phyloP scores from a whole-genome alignment of 371 early-diverging fungal species.

The Circinella minor region DNA sequence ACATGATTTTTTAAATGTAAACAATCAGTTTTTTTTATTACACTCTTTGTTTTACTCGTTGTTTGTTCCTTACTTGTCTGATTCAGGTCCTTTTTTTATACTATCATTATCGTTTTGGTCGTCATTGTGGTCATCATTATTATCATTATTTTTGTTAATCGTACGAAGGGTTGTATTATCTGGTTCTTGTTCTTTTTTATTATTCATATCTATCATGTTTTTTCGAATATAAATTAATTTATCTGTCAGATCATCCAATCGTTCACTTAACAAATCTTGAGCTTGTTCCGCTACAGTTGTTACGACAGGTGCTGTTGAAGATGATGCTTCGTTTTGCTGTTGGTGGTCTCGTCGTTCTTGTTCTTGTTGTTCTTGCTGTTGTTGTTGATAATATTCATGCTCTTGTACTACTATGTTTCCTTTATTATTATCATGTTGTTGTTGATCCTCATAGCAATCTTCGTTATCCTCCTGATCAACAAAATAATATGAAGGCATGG shows the following conservation, averaged over 20 bases:
- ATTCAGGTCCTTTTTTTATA: background rate
- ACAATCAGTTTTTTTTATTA: background rate
- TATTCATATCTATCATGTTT: slow-evolving; percentile 36
- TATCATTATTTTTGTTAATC: slow-evolving; percentile 9
- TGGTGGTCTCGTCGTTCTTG: background rate
- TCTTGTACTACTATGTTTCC: background rate
- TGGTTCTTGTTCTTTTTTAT: slow-evolving; percentile 14
- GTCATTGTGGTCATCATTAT: background rate
- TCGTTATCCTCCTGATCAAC: slow-evolving; percentile 13
- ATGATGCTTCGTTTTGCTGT: background rate
- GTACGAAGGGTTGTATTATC: slow-evolving; percentile 28
- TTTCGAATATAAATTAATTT: slow-evolving; percentile 40
- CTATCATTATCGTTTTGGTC: background rate
- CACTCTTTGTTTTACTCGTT: slow-evolving; percentile 13
- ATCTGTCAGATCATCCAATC: slow-evolving; percentile 43
- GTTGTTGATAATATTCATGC: background rate
- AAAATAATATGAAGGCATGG: slow-evolving; percentile 25
- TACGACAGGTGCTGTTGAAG: slow-evolving; percentile 7
- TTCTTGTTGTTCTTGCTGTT: background rate
- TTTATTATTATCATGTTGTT: background rate
- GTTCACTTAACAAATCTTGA: slow-evolving; percentile 32
- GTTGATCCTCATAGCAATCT: background rate
- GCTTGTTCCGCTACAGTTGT: slow-evolving; percentile 21
- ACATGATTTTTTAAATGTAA: background rate
- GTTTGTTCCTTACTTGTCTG: slow-evolving; percentile 8